Percentiles rank a stretch among this genome's conserved stretches.
Conservation (phyloP, 2,329 filamentous ascomycete genomes). For the Colletotrichum sp. region DNA sequence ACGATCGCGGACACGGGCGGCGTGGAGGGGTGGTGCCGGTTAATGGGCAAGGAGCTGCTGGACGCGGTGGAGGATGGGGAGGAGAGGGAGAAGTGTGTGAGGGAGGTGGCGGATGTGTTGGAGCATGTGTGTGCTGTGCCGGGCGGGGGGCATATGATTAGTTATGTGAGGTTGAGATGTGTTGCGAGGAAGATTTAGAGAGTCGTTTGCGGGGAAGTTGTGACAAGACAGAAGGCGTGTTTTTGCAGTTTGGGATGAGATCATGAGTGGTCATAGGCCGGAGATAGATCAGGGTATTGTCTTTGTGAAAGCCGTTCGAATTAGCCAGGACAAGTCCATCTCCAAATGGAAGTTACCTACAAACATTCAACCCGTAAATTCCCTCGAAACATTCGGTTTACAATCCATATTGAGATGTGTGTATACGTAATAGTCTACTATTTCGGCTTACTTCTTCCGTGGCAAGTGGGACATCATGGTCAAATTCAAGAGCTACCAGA, state of each 20-base stretch:
- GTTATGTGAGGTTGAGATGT: constrained; percentile 59
- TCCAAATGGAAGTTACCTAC: fast-evolving
- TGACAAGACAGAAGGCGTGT: fast-evolving
- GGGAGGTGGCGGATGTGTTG: constrained; percentile 60
- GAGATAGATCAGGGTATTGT: neutral
- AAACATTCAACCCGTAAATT: fast-evolving
- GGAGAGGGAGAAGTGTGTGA: constrained; percentile 55
- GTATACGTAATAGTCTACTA: fast-evolving
- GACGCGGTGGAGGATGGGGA: constrained; percentile 51
- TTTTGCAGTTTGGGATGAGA: neutral
- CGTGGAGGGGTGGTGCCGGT: constrained; percentile 68
- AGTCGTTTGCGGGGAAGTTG: fast-evolving
- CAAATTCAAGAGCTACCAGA: too few species aligned
- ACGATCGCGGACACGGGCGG: constrained; percentile 65
- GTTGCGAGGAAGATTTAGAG: constrained; percentile 43
- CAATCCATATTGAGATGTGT: neutral
- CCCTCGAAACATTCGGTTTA: neutral
- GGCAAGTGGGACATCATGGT: neutral
- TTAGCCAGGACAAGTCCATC: neutral
- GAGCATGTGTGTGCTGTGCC: constrained; percentile 59
- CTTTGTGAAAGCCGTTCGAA: neutral
- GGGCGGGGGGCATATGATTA: constrained; percentile 60
- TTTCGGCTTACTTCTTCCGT: neutral
- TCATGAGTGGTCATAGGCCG: neutral
- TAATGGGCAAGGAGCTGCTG: constrained; percentile 67